Percentiles rank a stretch among this genome's conserved stretches.
phyloP scores from a whole-genome alignment of 768 basidiomycete genomes.

The Pholiota microspora region DNA sequence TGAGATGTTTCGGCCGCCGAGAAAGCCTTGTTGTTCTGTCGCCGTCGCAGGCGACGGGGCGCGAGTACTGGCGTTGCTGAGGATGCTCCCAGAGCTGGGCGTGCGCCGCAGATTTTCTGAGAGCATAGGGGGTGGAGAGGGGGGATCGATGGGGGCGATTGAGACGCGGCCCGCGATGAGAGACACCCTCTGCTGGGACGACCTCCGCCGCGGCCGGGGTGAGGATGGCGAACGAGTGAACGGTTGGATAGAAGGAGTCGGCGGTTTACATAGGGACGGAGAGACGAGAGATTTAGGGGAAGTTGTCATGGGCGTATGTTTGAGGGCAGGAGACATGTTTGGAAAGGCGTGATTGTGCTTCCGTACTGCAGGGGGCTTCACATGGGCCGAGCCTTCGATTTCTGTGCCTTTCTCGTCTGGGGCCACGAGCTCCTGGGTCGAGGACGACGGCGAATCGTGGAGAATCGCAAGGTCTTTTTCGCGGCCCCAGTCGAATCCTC shows the following conservation, averaged over 20 bases:
- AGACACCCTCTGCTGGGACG: slow-evolving; percentile 83
- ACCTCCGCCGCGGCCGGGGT: slow-evolving; percentile 68
- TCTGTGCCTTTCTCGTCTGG: slow-evolving; percentile 14
- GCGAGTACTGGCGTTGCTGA: slow-evolving; percentile 62
- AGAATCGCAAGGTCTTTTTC: slow-evolving; percentile 16
- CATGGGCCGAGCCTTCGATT: slow-evolving; percentile 14
- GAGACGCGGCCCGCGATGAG: slow-evolving; percentile 79
- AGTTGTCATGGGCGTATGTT: slow-evolving; percentile 23
- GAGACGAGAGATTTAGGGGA: slow-evolving; percentile 17
- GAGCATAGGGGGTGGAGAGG: slow-evolving; percentile 58
- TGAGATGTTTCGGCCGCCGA: slow-evolving; percentile 72
- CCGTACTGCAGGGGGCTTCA: slow-evolving; percentile 31
- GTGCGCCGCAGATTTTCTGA: slow-evolving; percentile 65
- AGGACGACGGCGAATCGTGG: slow-evolving; percentile 12
- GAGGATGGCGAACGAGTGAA: slow-evolving; percentile 51
- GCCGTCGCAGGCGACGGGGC: slow-evolving; percentile 56
- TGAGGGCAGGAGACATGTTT: slow-evolving; percentile 31
- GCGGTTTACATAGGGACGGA: slow-evolving; percentile 22
- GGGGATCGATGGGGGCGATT: slow-evolving; percentile 74
- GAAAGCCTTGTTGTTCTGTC: slow-evolving; percentile 40
- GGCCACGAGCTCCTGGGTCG: slow-evolving; percentile 13
- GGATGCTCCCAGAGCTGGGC: slow-evolving; percentile 58
- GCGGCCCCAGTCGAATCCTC: slow-evolving; percentile 75
- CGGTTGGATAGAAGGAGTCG: slow-evolving; percentile 27
- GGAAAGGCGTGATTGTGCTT: slow-evolving; percentile 35